These are phyloP conservation scores for Apiospora rasikravindrae DNA, from an alignment of 2,329 filamentous ascomycete species.

Conservation along the genomic window DNA sequence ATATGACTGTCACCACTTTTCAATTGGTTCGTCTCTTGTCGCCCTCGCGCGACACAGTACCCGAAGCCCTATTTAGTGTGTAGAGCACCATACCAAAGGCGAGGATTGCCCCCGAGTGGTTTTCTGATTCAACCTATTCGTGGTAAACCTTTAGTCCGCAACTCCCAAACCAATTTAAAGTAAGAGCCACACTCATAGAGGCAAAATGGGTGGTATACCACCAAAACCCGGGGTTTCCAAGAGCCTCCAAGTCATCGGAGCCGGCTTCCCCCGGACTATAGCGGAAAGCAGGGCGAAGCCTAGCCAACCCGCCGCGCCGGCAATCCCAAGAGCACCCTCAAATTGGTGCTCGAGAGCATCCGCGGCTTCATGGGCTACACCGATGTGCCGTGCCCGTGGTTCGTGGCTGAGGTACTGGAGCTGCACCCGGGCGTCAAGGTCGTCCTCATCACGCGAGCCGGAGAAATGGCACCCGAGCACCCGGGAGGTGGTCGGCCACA, in stretches of 20 bases:
- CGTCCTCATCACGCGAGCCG: conserved; percentile 19
- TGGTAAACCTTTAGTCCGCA: neutral
- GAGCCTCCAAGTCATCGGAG: conserved; percentile 46
- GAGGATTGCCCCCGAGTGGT: neutral
- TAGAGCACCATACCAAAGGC: neutral
- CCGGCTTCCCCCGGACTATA: conserved; percentile 44
- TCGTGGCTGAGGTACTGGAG: conserved; percentile 13
- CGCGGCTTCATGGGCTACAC: conserved; percentile 30
- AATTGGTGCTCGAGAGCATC: conserved; percentile 29
- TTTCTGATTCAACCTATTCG: neutral
- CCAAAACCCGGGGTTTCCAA: conserved; percentile 1
- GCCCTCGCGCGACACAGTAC: neutral
- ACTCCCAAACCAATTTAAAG: too few species aligned
- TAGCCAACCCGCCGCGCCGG: conserved; percentile 30
- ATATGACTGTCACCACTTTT: neutral
- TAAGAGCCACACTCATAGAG: neutral
- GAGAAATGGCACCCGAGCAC: conserved; percentile 31
- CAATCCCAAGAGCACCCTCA: conserved; percentile 29
- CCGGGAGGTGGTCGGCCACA: conserved; percentile 22
- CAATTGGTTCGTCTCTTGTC: neutral
- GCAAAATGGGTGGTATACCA: neutral
- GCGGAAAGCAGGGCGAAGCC: conserved; percentile 23
- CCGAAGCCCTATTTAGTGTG: neutral
- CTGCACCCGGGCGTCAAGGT: conserved; percentile 9
- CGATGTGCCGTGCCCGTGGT: conserved; percentile 23